phyloP scores from a whole-genome alignment of 148 eudicot genomes.

The Polygonum aviculare region DNA sequence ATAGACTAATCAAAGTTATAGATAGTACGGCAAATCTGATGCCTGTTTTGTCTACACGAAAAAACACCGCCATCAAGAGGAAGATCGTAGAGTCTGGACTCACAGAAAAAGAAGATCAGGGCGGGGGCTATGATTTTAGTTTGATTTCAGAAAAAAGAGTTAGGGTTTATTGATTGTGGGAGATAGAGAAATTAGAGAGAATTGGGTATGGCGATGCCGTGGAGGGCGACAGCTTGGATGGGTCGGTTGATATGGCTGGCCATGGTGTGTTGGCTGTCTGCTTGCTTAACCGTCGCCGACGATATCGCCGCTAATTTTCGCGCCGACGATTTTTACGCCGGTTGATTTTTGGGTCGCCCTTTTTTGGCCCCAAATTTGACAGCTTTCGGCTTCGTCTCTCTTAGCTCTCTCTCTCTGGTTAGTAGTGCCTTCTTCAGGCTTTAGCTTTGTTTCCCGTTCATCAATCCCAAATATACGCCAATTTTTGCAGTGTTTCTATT shows the following conservation, averaged over 20 bases:
- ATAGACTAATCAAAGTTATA: too few relatives aligned
- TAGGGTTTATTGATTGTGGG: neutral
- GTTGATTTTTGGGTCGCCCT: slow-evolving; percentile 19
- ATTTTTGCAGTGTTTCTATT: neutral
- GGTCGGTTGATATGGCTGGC: slow-evolving; percentile 57
- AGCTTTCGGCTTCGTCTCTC: neutral
- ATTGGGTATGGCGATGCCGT: slow-evolving; percentile 50
- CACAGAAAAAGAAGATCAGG: too few relatives aligned
- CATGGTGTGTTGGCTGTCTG: slow-evolving; percentile 51
- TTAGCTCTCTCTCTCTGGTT: neutral
- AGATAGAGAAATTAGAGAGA: neutral
- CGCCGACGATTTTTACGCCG: slow-evolving; percentile 43
- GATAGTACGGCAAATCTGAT: too few relatives aligned
- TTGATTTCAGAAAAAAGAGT: neutral
- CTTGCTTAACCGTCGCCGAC: slow-evolving; percentile 65
- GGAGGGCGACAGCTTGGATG: slow-evolving; percentile 49
- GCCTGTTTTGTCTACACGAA: too few relatives aligned
- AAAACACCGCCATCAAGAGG: too few relatives aligned
- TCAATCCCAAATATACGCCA: neutral
- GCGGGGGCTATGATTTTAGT: neutral
- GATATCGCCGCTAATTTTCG: slow-evolving; percentile 60
- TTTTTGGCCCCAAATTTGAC: neutral
- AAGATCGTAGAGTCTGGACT: too few relatives aligned
- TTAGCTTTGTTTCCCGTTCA: neutral
- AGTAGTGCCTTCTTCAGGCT: neutral